Evolutionary conservation across 2,329 filamentous ascomycete species (phyloP).

Genomic region (Biscogniauxia sp.): DNA sequence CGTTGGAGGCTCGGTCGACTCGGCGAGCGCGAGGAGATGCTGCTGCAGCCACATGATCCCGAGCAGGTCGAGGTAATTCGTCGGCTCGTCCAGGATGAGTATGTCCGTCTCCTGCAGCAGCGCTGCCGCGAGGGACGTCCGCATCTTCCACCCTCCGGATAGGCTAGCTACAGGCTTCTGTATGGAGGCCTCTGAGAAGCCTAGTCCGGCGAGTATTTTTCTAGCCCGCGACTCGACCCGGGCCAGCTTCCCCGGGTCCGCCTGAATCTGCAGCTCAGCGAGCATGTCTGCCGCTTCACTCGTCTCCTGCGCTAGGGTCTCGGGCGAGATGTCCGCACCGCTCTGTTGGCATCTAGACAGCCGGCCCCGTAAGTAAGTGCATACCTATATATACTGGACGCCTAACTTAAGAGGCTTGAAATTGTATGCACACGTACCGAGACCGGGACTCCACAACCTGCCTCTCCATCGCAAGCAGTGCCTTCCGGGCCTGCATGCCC

Average conservation of each 20-base stretch:
- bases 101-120: conserved; percentile 74
- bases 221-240: conserved; percentile 66
- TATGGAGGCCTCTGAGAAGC: conserved; percentile 64
- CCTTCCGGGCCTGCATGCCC: conserved; percentile 73
- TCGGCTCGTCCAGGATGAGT: conserved; percentile 81
- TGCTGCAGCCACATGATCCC: conserved; percentile 83
- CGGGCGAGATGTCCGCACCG: conserved; percentile 54
- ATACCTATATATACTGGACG: not conserved
- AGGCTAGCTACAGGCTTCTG: conserved; percentile 60
- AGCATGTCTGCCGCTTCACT: conserved; percentile 69
- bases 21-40: conserved; percentile 60
- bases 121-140: conserved; percentile 61
- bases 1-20: conserved; percentile 56
- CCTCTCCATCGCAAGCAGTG: conserved; percentile 66
- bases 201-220: conserved; percentile 65
- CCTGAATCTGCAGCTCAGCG: conserved; percentile 63
- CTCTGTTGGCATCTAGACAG: conserved; percentile 46
- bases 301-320: conserved; percentile 61
- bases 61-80: conserved; percentile 79
- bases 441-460: conserved; percentile 56
- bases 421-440: conserved; percentile 38
- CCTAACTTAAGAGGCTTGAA: not conserved
- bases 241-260: conserved; percentile 64
- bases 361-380: not conserved
- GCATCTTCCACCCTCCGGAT: conserved; percentile 77